These are phyloP conservation scores for Russula earlei DNA, from an alignment of 768 basidiomycete species.

Conservation along the genomic window DNA sequence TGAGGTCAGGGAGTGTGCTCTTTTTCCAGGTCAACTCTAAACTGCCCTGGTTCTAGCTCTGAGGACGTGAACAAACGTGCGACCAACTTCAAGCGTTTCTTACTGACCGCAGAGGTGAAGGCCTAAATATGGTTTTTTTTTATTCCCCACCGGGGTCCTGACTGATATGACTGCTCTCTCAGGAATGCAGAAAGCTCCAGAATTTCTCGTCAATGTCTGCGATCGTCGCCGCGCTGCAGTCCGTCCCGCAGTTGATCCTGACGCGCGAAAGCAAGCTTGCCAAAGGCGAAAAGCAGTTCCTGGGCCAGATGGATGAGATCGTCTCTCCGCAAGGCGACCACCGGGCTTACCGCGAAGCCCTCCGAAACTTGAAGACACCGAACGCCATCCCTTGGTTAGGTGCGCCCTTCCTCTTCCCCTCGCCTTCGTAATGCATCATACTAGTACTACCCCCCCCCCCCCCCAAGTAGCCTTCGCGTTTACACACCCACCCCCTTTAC, in stretches of 20 bases:
- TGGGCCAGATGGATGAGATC: constrained; percentile 22
- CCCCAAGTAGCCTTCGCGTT: too few species aligned
- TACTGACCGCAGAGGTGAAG: constrained; percentile 35
- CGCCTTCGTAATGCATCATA: neutral
- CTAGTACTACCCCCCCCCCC: neutral
- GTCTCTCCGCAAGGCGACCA: constrained; percentile 30
- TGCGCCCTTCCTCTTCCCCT: neutral
- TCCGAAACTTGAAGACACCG: constrained; percentile 23
- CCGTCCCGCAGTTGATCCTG: constrained; percentile 29
- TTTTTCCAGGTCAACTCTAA: neutral
- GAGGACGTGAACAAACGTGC: constrained; percentile 31
- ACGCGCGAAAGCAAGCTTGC: constrained; percentile 16
- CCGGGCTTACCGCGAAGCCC: constrained; percentile 30
- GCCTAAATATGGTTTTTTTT: too few species aligned
- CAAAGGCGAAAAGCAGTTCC: constrained; percentile 23
- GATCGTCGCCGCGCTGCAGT: constrained; percentile 35
- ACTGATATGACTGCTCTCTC: neutral
- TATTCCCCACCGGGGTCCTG: neutral
- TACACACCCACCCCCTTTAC: too few species aligned
- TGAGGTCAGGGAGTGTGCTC: neutral
- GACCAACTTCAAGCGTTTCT: constrained; percentile 36
- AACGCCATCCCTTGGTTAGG: constrained; percentile 35
- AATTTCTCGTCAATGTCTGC: constrained; percentile 39
- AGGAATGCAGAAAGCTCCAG: constrained; percentile 37
- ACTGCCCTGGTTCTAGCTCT: constrained; percentile 27